A percentile compares a stretch with the other conserved stretches of the same genome.
Conservation (phyloP, 31 red algal genomes). For the Odonthalia washingtoniensis region DNA sequence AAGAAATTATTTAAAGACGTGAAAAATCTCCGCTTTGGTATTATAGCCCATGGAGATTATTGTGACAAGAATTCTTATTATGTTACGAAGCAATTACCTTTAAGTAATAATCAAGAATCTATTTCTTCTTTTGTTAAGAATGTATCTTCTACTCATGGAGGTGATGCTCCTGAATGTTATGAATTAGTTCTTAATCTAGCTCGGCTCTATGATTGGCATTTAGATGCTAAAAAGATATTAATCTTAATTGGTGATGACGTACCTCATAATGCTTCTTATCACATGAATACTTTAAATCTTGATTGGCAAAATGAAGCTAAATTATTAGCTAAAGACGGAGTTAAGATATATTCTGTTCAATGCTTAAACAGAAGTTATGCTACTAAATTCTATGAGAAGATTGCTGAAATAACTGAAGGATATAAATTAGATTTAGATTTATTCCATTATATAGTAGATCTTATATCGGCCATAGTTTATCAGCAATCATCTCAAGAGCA, state of each 20-base stretch:
- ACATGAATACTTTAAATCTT: not conserved
- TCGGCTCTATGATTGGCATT: not conserved
- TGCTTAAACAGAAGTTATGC: not conserved
- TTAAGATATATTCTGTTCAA: conserved; percentile 9
- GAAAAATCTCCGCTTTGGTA: not conserved
- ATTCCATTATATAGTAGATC: not conserved
- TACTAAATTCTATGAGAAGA: conserved; percentile 1
- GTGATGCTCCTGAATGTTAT: conserved; percentile 1
- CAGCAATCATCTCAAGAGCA: too few species aligned
- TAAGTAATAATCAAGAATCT: not conserved
- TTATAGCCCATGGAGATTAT: conserved; percentile 16
- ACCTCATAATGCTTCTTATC: not conserved
- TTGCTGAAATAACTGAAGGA: not conserved
- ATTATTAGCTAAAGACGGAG: not conserved
- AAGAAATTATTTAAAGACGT: not conserved
- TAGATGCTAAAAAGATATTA: conserved; percentile 3
- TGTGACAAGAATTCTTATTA: not conserved
- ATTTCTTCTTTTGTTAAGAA: not conserved
- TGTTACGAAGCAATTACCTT: not conserved
- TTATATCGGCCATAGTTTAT: too few species aligned
- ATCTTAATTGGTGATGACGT: not conserved
- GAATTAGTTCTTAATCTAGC: not conserved
- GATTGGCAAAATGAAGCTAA: not conserved
- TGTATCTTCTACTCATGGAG: not conserved
- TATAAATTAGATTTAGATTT: not conserved